phyloP scores from a whole-genome alignment of 2,329 filamentous ascomycete genomes.

The Allantophomopsis lycopodina region DNA sequence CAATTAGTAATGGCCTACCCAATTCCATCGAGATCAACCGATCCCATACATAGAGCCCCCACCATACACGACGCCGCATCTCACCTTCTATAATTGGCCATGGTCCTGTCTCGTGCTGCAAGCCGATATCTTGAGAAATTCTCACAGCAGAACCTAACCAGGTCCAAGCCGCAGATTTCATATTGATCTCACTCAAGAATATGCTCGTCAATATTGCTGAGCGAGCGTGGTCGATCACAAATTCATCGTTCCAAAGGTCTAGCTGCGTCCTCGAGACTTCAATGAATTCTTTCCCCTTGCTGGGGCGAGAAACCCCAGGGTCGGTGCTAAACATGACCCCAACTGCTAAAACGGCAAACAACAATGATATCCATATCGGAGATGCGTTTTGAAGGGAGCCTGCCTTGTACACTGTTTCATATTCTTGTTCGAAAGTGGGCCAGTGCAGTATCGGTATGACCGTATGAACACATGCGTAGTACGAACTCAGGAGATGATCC shows the following conservation, averaged over 20 bases:
- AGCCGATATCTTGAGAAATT: slow-evolving; percentile 69
- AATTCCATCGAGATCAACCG: slow-evolving; percentile 68
- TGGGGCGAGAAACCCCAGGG: slow-evolving; percentile 36
- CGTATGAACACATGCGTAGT: slow-evolving; percentile 63
- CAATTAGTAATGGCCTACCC: slow-evolving; percentile 67
- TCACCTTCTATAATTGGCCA: slow-evolving; percentile 70
- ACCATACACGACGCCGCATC: slow-evolving; percentile 83
- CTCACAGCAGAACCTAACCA: slow-evolving; percentile 74
- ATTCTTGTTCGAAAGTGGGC: slow-evolving; percentile 65
- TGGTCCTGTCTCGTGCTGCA: slow-evolving; percentile 62
- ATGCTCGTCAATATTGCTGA: slow-evolving; percentile 61
- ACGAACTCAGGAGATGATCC: slow-evolving; percentile 62
- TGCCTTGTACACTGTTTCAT: slow-evolving; percentile 62
- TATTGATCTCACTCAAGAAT: slow-evolving; percentile 74
- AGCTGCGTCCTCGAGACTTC: slow-evolving; percentile 56
- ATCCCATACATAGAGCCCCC: slow-evolving; percentile 85
- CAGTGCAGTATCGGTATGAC: slow-evolving; percentile 81
- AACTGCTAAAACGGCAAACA: slow-evolving; percentile 74
- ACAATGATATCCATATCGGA: slow-evolving; percentile 61
- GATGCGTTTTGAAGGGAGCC: slow-evolving; percentile 46
- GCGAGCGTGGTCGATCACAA: slow-evolving; percentile 63
- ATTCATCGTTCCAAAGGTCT: slow-evolving; percentile 72
- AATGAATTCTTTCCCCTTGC: slow-evolving; percentile 50
- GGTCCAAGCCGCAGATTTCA: slow-evolving; percentile 72
- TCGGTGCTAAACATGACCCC: slow-evolving; percentile 61